Base-by-base conservation (phyloP, 345 rosid genomes). In the Conringia planisiliqua region DNA sequence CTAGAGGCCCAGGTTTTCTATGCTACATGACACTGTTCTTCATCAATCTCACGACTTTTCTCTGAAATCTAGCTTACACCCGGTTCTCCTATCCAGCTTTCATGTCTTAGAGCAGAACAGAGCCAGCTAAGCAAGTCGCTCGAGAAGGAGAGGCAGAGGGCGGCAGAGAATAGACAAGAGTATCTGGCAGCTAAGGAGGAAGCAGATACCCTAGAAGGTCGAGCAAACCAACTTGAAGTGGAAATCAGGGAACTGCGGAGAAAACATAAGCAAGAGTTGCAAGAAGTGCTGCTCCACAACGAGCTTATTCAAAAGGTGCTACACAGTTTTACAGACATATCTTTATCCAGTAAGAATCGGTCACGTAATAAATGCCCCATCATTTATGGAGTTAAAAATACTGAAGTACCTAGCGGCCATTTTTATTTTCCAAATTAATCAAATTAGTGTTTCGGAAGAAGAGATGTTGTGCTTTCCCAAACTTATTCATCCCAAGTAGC, bases 61-160 rank as follows among this genome's bases (percentile, higher is more conserved):
- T 58, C 46, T 79, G 58, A 65, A 24, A 36, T 43, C 35, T 61
- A 56, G 38, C 88, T 85, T 74, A 88, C 24, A 22, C 72, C 33
- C 33, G 13, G 51, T 62, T 33, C 20, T 77, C 30, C 79, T 11
- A 79, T 78, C 61, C 83, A 96, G 99, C 92, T 92, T 83, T 87
- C 99, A 33, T 96, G 99, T 76, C 90, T 90, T 62, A 87, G 98
- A 84, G 92, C 98, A 18, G 99, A 96, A 64, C 98, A 92, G 82
- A 84, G 89, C 48, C 99, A 96, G 83, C 79, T 92, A 80, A 85
- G 89, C 68, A 90, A 81, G 90, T 90, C 99, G 24, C 93, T 96
- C 22, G 99, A 96, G 77, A 96, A 90, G 85, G 99, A 96, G 83
- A 88, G 99, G 76, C 97, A 92, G 77, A 86, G 98, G 82, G 98